Base-by-base conservation (phyloP, 2,329 filamentous ascomycete genomes). In the Penicillium sclerotiorum region DNA sequence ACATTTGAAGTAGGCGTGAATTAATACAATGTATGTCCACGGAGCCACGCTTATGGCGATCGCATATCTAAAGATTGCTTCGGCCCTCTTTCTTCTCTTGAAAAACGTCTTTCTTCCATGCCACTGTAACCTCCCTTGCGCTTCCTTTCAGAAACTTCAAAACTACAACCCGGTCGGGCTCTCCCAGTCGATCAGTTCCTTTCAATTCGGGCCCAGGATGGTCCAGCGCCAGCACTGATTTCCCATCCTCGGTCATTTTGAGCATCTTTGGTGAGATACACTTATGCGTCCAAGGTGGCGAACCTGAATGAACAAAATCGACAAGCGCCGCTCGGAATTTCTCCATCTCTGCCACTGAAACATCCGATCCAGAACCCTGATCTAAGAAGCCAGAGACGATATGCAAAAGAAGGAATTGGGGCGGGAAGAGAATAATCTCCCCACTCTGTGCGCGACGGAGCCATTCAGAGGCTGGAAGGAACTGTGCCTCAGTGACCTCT, bases 371-470 rank as follows among this genome's bases (percentile, higher is more conserved):
- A 42, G 62, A 50, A 38, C 68, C 64, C n/a, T 69, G 59, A 15
- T 77, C 72, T 8, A 84, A 70, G 51, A 79, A 81, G 4, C 73
- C 71, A 0, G 77, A 67, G 1, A 81, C 69, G 5, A 85, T 66
- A 35, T 77, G 72, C 2, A 84, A 70, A 7, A 87, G 73, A 54
- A 85, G 76, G 65, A 86, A 87, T 65, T 97, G 94, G 0, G 94
- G 94, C 4, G 94, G 94, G 65, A 95, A 96, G 5, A 99, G 75
- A 50, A 95, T 88, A 52, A 96, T 85, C 32, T 88, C 79, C 22
- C 85, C 85, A 2, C 68, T 68, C 2, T 77, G 73, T 4, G 88
- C 87, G 42, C 82, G 78, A 5, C 74, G 70, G 17, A 96, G 75
- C 87, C 92, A 96, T 17, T 79, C 77, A 3, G 77, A 71, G 0